Base-by-base conservation (phyloP, 2,329 filamentous ascomycete species). In the Penicillium brevicompactum region DNA sequence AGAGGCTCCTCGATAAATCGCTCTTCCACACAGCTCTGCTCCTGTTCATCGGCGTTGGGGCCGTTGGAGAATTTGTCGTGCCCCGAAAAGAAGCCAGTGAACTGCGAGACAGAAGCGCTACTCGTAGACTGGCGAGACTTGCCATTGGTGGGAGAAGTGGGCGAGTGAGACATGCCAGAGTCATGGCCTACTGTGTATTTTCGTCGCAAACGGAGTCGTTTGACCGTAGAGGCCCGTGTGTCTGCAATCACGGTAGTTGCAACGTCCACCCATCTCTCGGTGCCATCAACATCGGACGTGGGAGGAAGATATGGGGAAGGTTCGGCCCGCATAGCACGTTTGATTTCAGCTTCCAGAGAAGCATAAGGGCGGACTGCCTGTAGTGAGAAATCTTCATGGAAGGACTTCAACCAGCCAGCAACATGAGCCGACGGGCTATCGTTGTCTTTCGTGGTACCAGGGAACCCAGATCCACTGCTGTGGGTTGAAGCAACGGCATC, bases 301-400 rank as follows among this genome's bases (percentile, higher is more conserved):
- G 75, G 66, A 7, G 77, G 74, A 27, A 64, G 58, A 38, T 61
- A 64, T 7, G 74, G 73, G 9, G 78, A 80, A 2, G 80, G 78
- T 59, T 85, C 82, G 9, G 80, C 76, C 43, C 76, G 76, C 83
- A 86, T 85, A 6, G 82, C 80, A 42, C 76, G 75, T 62, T 78
- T 82, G 58, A 86, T 79, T 46, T 86, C 82, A 14, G 77, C 75
- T 62, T 82, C 78, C 5, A 85, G 66, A 16, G 76, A 72, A 4
- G 70, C 61, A 55, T 85, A 85, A 3, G 82, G 82, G 37, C 78
- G 78, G 37, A 84, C 81, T 13, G 81, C 83, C 68, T 86, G 83
- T 2, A 86, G 75, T 9, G 79, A 74, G 60, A 85, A 86, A 65
- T 86, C 83, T 54, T 83, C 79, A 63, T 86, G 84, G 58, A 83